Evolutionary conservation across 192 early-diverging fungal species (phyloP), one percentile per base, ranked within the genome.

Genomic region (Backusella morwellensis): DNA sequence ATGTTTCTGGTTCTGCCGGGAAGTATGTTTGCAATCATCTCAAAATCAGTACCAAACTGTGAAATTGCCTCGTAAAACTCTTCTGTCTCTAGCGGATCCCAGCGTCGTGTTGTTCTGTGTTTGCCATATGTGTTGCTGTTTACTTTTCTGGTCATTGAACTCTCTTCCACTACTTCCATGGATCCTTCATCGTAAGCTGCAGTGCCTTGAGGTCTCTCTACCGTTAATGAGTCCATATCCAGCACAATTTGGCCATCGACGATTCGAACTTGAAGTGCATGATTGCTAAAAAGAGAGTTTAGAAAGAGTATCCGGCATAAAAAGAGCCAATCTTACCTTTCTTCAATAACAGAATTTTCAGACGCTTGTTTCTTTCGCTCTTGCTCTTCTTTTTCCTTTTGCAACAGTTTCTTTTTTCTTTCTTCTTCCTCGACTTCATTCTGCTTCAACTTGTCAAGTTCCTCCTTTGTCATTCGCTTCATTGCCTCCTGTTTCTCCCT

Each of bases 1-100:
- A 80, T 75, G n/a, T 26, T 63, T 32, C 82, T 52, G 14, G 72
- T 74, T 56, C 82, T 40, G 11, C 63, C 70, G 12, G 78, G 78
- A 4, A 83, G 35, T 19, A 83, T 19, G 0, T 44, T 70, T 26
- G 78, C 54, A 17, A 83, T 77, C 76, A 80, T 83, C 44, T 83
- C 75, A 35, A 83, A 83, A 72, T 83, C 82, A 17, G 82, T 83
- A 11, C 82, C 82, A 76, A 75, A 83, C 14, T 80, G 76, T 19
- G 78, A 50, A 6, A 83, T 34, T 38, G 77, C 80, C 56, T 81
- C 76, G 54, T 77, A 83, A 59, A 83, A 83, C 4, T 56, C 40
- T 9, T 76, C 74, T 15, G 78, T 83, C 41, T 83, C 82, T 1
- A 21, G 41, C 2, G 21, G 52, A 26, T 40, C 21, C 82, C 82